Base-by-base conservation (phyloP, 2,329 filamentous ascomycete species). In the Talaromyces sp. region DNA sequence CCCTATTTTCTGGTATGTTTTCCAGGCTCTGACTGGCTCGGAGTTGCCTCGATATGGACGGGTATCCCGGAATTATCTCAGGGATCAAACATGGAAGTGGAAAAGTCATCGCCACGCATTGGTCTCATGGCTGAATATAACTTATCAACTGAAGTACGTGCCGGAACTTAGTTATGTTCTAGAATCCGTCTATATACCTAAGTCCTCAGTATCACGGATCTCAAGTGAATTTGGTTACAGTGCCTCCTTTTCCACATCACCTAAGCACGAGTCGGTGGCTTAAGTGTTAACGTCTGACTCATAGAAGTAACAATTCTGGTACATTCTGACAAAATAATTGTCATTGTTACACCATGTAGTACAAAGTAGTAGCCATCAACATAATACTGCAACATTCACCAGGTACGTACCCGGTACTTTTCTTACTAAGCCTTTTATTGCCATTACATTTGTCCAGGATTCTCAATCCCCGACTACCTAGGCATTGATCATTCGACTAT, bases 271-370 rank as follows among this genome's bases (percentile, higher is more conserved):
- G 10, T 54, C 1, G 50, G 9, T 19, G 31, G 31, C 50, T 54
- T 7, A 2, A 13, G 10, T 52, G 3, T 22, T 22, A 33, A 33
- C 16, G 11, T 47, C 19, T 54, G 50, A 54, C 9, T 37, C 52
- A 24, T 39, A 16, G n/a, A 37, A 39, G 52, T 39, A 56, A 56
- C 31, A 13, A 5, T 37, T 56, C 52, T 56, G n/a, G 33, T 37
- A 56, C n/a, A 56, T 56, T 22, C 33, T 24, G 52, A 56, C 33
- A n/a, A 37, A 37, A 19, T 11, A 37, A 24, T 56, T 5, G 11
- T 37, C n/a, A 56, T 56, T 56, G 52, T 56, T 39, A 56, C 52
- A 56, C 52, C 33, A 37, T 9, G 52, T 56, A 56, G 52, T 24
- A 56, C 52, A 56, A 39, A 22, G 52, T 39, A 56, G n/a, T 33